Evolutionary conservation across 768 basidiomycete species (phyloP).

Genomic region (Lactifluus hygrophoroides): DNA sequence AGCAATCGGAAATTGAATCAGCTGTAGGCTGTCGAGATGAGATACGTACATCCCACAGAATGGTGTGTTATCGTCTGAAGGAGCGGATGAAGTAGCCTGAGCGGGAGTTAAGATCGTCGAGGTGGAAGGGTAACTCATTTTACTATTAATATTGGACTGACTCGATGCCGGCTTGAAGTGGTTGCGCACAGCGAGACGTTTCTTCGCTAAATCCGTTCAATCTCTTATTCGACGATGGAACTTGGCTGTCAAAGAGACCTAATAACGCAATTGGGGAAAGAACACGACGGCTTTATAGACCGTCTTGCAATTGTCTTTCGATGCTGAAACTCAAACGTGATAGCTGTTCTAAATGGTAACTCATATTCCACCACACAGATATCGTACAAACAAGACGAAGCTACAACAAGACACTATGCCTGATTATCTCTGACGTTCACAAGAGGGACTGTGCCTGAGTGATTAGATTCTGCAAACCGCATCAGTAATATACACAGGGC

Average conservation of each 20-base stretch:
- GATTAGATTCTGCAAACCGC: background rate
- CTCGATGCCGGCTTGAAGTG: too few relatives aligned
- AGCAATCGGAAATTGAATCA: background rate
- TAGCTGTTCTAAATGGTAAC: background rate
- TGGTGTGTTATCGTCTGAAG: background rate
- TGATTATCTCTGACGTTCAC: background rate
- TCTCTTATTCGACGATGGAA: too few relatives aligned
- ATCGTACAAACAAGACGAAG: background rate
- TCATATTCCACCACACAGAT: background rate
- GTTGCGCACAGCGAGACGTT: too few relatives aligned
- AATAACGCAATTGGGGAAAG: background rate
- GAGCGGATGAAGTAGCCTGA: background rate
- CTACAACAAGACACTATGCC: background rate
- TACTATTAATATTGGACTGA: too few relatives aligned
- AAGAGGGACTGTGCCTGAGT: background rate
- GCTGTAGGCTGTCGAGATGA: background rate
- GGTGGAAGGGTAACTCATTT: background rate
- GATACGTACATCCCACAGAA: conserved; percentile 13
- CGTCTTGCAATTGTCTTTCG: background rate
- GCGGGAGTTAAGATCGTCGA: background rate
- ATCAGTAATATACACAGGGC: background rate
- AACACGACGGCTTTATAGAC: background rate
- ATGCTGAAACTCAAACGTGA: background rate
- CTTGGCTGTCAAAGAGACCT: too few relatives aligned
- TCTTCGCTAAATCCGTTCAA: too few relatives aligned